Evolutionary conservation across 306 rosid species (phyloP).

Genomic region (Vachellia pachyceras): DNA sequence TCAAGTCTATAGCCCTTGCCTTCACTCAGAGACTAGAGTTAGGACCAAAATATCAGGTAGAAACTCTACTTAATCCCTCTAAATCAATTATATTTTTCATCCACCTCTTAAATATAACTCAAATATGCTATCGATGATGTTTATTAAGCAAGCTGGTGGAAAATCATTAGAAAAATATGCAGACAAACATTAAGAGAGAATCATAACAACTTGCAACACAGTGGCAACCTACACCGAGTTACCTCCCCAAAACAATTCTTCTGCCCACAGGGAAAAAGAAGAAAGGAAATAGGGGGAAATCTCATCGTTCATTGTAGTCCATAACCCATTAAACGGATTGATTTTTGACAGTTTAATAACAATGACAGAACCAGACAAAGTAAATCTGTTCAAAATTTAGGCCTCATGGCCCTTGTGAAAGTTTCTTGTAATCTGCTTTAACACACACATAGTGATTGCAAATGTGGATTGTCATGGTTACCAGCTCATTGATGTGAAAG

Average conservation of each 20-base stretch:
- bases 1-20: background rate
- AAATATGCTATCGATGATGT: background rate
- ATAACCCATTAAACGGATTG: background rate
- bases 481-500: no score
- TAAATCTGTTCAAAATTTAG: background rate
- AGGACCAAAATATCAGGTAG: slow-evolving; percentile 12
- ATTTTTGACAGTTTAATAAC: background rate
- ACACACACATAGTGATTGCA: no score
- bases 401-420: no score
- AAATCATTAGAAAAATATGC: background rate
- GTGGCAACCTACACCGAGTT: slow-evolving; percentile 14
- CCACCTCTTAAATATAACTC: background rate
- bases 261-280: background rate
- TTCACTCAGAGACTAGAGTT: background rate
- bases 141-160: background rate
- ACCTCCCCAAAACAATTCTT: slow-evolving; percentile 23
- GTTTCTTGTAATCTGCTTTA: no score
- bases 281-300: background rate
- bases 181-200: slow-evolving; percentile 6
- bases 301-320: background rate
- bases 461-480: no score
- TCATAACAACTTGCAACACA: slow-evolving; percentile 4
- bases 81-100: background rate
- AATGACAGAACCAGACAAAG: background rate
- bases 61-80: background rate